These are phyloP conservation scores for Myxozyma neotropica DNA, from an alignment of 805 yeast species.

Conservation along the genomic window DNA sequence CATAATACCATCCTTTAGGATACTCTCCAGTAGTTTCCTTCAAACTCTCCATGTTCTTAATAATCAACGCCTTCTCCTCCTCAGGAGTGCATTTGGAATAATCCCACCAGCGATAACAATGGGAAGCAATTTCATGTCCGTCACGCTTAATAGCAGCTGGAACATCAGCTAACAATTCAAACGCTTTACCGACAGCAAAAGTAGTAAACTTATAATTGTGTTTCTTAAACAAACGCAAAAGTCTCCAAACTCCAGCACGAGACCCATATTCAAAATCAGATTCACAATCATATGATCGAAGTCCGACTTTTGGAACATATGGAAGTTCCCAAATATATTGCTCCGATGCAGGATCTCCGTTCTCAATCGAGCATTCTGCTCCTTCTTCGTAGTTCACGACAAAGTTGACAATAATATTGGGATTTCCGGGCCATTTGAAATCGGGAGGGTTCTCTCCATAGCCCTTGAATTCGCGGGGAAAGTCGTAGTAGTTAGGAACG, in stretches of 20 bases:
- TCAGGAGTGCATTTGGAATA: conserved; percentile 41
- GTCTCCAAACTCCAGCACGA: conserved; percentile 44
- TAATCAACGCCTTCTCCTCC: conserved; percentile 43
- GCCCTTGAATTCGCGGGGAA: conserved; percentile 41
- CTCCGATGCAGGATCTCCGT: conserved; percentile 42
- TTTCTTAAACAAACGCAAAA: conserved; percentile 44
- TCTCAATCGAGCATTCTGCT: conserved; percentile 40
- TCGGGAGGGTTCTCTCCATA: conserved; percentile 42
- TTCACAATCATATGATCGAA: conserved; percentile 41
- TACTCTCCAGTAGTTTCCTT: conserved; percentile 43
- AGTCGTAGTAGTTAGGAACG: conserved; percentile 33
- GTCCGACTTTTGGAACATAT: conserved; percentile 33
- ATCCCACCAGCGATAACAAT: conserved; percentile 46
- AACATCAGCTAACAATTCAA: conserved; percentile 43
- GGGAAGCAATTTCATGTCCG: conserved; percentile 48
- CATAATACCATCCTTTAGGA: conserved; percentile 47
- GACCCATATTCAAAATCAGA: conserved; percentile 45
- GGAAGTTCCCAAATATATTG: conserved; percentile 37
- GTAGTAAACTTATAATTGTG: conserved; percentile 43
- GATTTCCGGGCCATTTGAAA: conserved; percentile 44
- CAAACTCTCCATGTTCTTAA: conserved; percentile 40
- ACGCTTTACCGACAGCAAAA: conserved; percentile 48
- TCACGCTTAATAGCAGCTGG: conserved; percentile 45
- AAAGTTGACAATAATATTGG: conserved; percentile 42
- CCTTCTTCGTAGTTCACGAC: conserved; percentile 46